These are phyloP conservation scores for Tricladium varicosporioides DNA, from an alignment of 2,329 filamentous ascomycete genomes.

Conservation along the genomic window DNA sequence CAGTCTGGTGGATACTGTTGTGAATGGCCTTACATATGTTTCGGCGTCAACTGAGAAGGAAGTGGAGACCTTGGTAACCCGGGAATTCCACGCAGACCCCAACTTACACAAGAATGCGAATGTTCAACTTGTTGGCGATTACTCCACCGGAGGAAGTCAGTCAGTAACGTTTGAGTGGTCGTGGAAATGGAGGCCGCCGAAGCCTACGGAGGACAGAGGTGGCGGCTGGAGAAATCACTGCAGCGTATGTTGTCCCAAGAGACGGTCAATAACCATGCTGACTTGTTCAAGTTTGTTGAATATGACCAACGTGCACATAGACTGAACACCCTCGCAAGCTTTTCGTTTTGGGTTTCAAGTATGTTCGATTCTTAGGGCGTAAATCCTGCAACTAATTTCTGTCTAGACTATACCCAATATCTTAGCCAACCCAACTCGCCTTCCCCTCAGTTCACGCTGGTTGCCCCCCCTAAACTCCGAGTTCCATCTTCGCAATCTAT, in stretches of 20 bases:
- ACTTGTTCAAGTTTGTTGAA: conserved; percentile 72
- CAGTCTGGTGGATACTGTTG: conserved; percentile 64
- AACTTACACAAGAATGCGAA: conserved; percentile 98
- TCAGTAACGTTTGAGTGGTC: conserved; percentile 91
- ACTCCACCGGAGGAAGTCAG: conserved; percentile 74
- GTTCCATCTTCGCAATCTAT: conserved; percentile 86
- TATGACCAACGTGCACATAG: conserved; percentile 93
- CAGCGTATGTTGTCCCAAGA: conserved; percentile 58
- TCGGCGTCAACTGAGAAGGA: conserved; percentile 84
- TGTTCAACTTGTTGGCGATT: conserved; percentile 92
- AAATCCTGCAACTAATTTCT: conserved; percentile 22
- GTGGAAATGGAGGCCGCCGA: conserved; percentile 96
- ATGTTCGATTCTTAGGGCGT: conserved; percentile 27
- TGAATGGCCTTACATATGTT: conserved; percentile 89
- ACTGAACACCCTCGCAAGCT: conserved; percentile 83
- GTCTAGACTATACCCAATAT: conserved; percentile 30
- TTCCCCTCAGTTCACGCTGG: conserved; percentile 70
- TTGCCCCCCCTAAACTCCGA: conserved; percentile 72
- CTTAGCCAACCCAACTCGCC: conserved; percentile 62
- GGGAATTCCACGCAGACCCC: conserved; percentile 94
- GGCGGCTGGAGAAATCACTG: conserved; percentile 96
- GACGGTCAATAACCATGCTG: neutral
- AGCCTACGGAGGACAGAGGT: conserved; percentile 73
- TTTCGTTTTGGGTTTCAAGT: conserved; percentile 94
- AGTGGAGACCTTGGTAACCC: conserved; percentile 87